A percentile compares a stretch with the other conserved stretches of the same genome.
phyloP scores from a whole-genome alignment of 331 rosid genomes.

The Phaseolus coccineus region DNA sequence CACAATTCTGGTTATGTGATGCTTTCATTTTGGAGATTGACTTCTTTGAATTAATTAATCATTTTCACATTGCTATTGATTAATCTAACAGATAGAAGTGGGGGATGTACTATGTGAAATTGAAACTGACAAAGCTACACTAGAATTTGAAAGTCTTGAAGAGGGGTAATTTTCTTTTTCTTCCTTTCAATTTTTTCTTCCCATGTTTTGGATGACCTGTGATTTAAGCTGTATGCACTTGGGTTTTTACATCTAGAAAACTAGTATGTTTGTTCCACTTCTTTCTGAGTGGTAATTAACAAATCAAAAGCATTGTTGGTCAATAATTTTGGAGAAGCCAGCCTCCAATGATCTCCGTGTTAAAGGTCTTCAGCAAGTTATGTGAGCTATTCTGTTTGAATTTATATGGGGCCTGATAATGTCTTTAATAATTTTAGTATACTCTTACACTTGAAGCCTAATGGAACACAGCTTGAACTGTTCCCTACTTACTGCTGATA shows the following conservation, averaged over 20 bases:
- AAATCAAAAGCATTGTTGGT: constrained; percentile 27
- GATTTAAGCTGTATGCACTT: constrained; percentile 20
- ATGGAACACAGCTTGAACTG: not conserved
- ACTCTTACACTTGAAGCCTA: not conserved
- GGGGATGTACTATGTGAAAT: constrained; percentile 95
- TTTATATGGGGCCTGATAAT: not conserved
- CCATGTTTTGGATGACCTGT: constrained; percentile 31
- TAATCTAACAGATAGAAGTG: constrained; percentile 77
- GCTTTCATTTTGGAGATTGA: constrained; percentile 30
- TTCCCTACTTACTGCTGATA: constrained; percentile 1
- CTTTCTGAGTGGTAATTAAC: constrained; percentile 5
- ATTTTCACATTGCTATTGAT: constrained; percentile 45
- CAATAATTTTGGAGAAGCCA: constrained; percentile 6
- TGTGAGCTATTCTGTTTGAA: not conserved
- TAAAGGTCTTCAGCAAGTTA: constrained; percentile 11
- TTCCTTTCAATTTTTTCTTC: constrained; percentile 7
- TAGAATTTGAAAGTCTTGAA: constrained; percentile 95
- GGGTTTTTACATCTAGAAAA: constrained; percentile 21
- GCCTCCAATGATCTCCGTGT: constrained; percentile 17
- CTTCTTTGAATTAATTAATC: constrained; percentile 41
- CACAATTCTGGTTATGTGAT: constrained; percentile 36
- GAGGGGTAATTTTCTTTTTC: constrained; percentile 75
- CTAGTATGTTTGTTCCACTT: constrained; percentile 13
- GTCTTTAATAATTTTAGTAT: constrained; percentile 18
- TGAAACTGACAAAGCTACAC: constrained; percentile 98